Percentiles rank a stretch among this genome's conserved stretches.
Conservation (phyloP, 1,139 yeast species). For the Candida pseudoviswanathii region DNA sequence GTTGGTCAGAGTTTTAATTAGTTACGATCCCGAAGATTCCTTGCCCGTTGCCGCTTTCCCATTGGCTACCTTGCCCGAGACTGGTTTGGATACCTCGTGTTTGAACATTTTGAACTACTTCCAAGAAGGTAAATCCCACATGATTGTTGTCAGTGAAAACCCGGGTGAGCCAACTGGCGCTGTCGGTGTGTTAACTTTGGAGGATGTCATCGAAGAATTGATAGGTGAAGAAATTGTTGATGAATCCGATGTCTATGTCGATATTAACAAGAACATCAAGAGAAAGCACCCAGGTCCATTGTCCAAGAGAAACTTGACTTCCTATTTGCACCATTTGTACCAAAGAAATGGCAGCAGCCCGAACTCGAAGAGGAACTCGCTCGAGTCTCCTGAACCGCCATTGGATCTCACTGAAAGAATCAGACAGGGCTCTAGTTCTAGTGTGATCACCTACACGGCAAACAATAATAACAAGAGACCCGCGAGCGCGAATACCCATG, state of each 20-base stretch:
- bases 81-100: conserved; percentile 89
- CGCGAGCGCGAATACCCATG: not conserved
- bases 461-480: conserved; percentile 9
- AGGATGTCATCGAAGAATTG: conserved; percentile 95
- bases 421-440: conserved; percentile 13
- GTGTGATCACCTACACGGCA: conserved; percentile 12
- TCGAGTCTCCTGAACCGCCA: conserved; percentile 24
- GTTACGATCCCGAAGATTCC: conserved; percentile 96
- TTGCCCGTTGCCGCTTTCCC: conserved; percentile 93
- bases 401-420: conserved; percentile 16
- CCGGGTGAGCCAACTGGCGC: conserved; percentile 93
- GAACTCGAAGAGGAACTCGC: conserved; percentile 41
- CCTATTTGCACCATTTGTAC: conserved; percentile 64
- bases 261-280: conserved; percentile 84
- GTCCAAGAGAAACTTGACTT: conserved; percentile 68
- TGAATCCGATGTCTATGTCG: conserved; percentile 94
- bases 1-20: conserved; percentile 85
- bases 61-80: conserved; percentile 93
- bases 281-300: conserved; percentile 85
- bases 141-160: conserved; percentile 86
- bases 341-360: conserved; percentile 30
- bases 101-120: conserved; percentile 90
- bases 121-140: conserved; percentile 97
- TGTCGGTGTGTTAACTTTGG: conserved; percentile 87
- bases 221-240: conserved; percentile 98